Evolutionary conservation across 2,329 filamentous ascomycete genomes (phyloP).

Genomic region (Lachnellula arida): DNA sequence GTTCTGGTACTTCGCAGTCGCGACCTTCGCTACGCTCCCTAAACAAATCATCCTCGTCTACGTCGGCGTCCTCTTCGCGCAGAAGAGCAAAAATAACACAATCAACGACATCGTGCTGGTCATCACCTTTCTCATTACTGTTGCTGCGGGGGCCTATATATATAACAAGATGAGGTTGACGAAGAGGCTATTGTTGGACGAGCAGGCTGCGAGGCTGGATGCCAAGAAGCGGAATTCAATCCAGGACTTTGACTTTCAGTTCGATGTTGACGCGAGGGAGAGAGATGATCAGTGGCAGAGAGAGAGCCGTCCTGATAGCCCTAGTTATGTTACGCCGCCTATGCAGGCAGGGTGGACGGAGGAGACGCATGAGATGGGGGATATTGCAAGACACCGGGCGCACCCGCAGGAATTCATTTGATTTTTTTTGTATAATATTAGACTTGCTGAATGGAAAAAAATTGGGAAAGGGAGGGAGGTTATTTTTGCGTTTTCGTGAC

Average conservation of each 20-base stretch:
- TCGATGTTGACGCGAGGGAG: not conserved
- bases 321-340: not conserved
- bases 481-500: no score
- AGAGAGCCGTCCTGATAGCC: not conserved
- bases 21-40: slow-evolving; percentile 38
- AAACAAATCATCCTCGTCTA: slow-evolving; percentile 41
- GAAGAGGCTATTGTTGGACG: slow-evolving; percentile 34
- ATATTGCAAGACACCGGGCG: not conserved
- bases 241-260: not conserved
- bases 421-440: not conserved
- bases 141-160: slow-evolving; percentile 35
- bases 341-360: not conserved
- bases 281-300: not conserved
- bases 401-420: not conserved
- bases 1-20: slow-evolving; percentile 38
- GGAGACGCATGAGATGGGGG: not conserved
- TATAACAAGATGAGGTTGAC: slow-evolving; percentile 34
- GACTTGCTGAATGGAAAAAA: no score
- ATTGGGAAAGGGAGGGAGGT: no score
- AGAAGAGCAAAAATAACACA: slow-evolving; percentile 26
- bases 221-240: not conserved
- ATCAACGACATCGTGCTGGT: slow-evolving; percentile 32
- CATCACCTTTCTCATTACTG: slow-evolving; percentile 33
- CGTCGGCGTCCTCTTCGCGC: slow-evolving; percentile 35
- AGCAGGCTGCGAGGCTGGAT: slow-evolving; percentile 27